phyloP scores from a whole-genome alignment of 306 rosid species.

The Castanea sativa region DNA sequence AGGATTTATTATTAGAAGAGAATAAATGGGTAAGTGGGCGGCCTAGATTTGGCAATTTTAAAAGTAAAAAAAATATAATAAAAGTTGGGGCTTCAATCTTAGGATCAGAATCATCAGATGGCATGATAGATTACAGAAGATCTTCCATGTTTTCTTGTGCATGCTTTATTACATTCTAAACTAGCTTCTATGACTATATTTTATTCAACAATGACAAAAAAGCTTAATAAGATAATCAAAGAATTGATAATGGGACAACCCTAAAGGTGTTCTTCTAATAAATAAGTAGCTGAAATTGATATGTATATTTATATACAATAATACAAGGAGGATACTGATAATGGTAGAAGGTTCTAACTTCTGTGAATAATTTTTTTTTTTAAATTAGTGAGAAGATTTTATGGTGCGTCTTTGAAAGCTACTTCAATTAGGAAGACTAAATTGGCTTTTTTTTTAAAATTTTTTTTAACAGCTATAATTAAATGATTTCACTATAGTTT shows the following conservation, averaged over 20 bases:
- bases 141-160: slow-evolving; percentile 57
- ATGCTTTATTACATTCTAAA: slow-evolving; percentile 31
- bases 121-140: slow-evolving; percentile 60
- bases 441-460: not conserved
- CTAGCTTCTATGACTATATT: not conserved
- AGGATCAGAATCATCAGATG: slow-evolving; percentile 23
- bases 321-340: slow-evolving; percentile 16
- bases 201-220: slow-evolving; percentile 10
- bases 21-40: slow-evolving; percentile 52
- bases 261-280: not conserved
- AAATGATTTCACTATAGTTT: no score
- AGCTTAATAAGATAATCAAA: slow-evolving; percentile 17
- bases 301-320: not conserved
- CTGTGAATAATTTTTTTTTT: not conserved
- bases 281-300: slow-evolving; percentile 11
- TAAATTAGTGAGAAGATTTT: not conserved
- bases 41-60: slow-evolving; percentile 36
- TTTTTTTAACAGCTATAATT: not conserved
- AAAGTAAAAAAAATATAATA: slow-evolving; percentile 20
- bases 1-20: slow-evolving; percentile 20
- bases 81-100: slow-evolving; percentile 33
- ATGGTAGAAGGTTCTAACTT: slow-evolving; percentile 15
- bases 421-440: not conserved
- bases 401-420: not conserved
- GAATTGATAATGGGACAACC: slow-evolving; percentile 8